Evolutionary conservation across 352 stramenopile genomes (phyloP).

Genomic region (Globisporangium middletonii): DNA sequence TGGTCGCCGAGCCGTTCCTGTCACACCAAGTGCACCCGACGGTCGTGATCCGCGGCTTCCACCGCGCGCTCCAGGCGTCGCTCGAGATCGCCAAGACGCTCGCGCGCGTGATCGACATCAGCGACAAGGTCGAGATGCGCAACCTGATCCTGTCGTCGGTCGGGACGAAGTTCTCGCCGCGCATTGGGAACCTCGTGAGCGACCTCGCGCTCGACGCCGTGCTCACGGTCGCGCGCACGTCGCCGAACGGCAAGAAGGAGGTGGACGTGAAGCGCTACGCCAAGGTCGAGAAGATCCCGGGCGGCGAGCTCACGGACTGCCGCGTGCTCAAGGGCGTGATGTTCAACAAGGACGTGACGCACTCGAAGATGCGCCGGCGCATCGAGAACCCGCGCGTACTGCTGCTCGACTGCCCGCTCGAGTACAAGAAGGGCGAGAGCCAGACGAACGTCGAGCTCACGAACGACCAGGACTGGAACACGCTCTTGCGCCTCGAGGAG

Average conservation of each 20-base stretch:
- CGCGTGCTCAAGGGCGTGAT: slow-evolving; percentile 97
- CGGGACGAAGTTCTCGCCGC: slow-evolving; percentile 97
- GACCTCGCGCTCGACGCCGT: slow-evolving; percentile 97
- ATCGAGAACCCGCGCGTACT: slow-evolving; percentile 99
- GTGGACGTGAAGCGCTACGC: slow-evolving; percentile 99
- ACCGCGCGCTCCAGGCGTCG: slow-evolving; percentile 77
- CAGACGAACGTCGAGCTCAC: slow-evolving; percentile 98
- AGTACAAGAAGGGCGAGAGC: slow-evolving; percentile 99
- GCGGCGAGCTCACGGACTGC: slow-evolving; percentile 94
- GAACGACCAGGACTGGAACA: slow-evolving; percentile 98
- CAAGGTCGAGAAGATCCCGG: slow-evolving; percentile 99
- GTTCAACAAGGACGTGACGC: slow-evolving; percentile 99
- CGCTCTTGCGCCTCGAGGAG: slow-evolving; percentile 97
- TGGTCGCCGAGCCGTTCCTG: slow-evolving; percentile 96
- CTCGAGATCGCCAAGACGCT: slow-evolving; percentile 93
- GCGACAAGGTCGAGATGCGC: slow-evolving; percentile 94
- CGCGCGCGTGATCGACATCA: slow-evolving; percentile 91
- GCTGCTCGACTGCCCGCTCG: slow-evolving; percentile 97
- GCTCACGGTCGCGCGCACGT: slow-evolving; percentile 90
- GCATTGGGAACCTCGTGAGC: slow-evolving; percentile 96
- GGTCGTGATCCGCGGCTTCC: slow-evolving; percentile 96
- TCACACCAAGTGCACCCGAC: slow-evolving; percentile 97
- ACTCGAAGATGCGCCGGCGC: slow-evolving; percentile 98
- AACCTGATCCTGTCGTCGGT: slow-evolving; percentile 96
- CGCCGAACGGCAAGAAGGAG: slow-evolving; percentile 87